These are phyloP conservation scores for Aspergillus haitiensis DNA, from an alignment of 495 filamentous ascomycete species.

Conservation along the genomic window DNA sequence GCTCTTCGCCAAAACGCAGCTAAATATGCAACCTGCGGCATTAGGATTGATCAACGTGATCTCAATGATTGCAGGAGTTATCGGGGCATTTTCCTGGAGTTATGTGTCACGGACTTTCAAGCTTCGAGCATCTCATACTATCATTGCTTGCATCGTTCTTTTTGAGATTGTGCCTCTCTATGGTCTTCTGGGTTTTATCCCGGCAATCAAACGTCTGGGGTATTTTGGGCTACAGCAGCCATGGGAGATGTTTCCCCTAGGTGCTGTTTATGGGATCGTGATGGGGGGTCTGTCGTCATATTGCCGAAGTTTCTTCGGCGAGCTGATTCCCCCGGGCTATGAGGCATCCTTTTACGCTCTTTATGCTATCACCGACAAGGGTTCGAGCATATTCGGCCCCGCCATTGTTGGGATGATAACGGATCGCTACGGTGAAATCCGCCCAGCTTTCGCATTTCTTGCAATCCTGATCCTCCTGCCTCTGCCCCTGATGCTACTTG, in stretches of 20 bases:
- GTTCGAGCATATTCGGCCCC: constrained; percentile 90
- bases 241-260: constrained; percentile 96
- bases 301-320: constrained; percentile 88
- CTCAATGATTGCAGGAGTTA: constrained; percentile 74
- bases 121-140: constrained; percentile 77
- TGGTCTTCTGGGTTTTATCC: constrained; percentile 85
- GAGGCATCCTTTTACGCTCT: constrained; percentile 96
- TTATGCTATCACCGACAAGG: constrained; percentile 97
- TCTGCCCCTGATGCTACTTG: constrained; percentile 76
- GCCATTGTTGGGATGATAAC: constrained; percentile 92
- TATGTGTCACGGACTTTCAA: constrained; percentile 64
- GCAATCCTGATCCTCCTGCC: constrained; percentile 80
- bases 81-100: constrained; percentile 89
- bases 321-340: constrained; percentile 88
- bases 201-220: constrained; percentile 71
- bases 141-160: constrained; percentile 82
- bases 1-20: constrained; percentile 89
- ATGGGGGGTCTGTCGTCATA: constrained; percentile 92
- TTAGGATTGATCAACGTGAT: constrained; percentile 94
- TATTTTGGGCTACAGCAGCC: constrained; percentile 83
- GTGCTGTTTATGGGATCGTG: constrained; percentile 87
- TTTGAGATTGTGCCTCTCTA: constrained; percentile 94
- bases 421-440: constrained; percentile 83
- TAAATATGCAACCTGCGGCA: constrained; percentile 83
- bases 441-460: constrained; percentile 91